These are phyloP conservation scores for Fusarium sp. DNA, from an alignment of 2,329 filamentous ascomycete species.

Conservation along the genomic window DNA sequence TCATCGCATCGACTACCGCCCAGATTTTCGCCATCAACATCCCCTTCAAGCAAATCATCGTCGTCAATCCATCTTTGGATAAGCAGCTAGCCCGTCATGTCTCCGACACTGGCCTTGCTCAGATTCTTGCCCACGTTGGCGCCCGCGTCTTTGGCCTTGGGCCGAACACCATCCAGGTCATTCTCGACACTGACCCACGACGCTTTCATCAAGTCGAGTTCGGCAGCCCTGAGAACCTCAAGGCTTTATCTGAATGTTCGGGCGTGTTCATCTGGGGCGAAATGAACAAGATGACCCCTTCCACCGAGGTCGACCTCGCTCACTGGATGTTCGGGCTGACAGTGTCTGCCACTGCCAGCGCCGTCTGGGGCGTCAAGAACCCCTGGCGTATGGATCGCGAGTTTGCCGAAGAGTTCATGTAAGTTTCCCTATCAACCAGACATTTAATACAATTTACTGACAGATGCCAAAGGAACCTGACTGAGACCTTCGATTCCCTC, in stretches of 20 bases:
- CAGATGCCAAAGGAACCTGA: conserved; percentile 38
- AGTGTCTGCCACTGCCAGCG: conserved; percentile 48
- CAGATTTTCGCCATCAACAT: conserved; percentile 48
- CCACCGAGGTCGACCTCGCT: conserved; percentile 39
- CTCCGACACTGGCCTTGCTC: conserved; percentile 47
- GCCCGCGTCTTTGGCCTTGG: conserved; percentile 45
- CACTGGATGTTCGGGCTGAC: conserved; percentile 48
- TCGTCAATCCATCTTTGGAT: conserved; percentile 47
- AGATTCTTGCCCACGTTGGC: conserved; percentile 48
- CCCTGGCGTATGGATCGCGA: conserved; percentile 48
- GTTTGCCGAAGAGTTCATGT: conserved; percentile 49
- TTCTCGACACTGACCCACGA: conserved; percentile 45
- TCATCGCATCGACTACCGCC: conserved; percentile 39
- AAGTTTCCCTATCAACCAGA: background rate
- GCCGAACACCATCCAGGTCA: conserved; percentile 36
- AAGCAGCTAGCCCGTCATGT: conserved; percentile 44
- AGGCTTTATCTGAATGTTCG: conserved; percentile 39
- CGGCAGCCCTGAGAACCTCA: conserved; percentile 38
- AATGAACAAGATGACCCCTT: conserved; percentile 33
- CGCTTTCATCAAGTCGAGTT: conserved; percentile 47
- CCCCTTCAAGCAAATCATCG: conserved; percentile 44
- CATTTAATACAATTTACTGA: conserved; percentile 7
- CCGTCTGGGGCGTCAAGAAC: conserved; percentile 48
- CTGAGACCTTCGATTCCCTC: conserved; percentile 47
- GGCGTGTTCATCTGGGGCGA: conserved; percentile 36